A percentile compares a stretch with the other conserved stretches of the same genome.
Evolutionary conservation across 768 basidiomycete species (phyloP).

Genomic region (Phylloporus scabripes): DNA sequence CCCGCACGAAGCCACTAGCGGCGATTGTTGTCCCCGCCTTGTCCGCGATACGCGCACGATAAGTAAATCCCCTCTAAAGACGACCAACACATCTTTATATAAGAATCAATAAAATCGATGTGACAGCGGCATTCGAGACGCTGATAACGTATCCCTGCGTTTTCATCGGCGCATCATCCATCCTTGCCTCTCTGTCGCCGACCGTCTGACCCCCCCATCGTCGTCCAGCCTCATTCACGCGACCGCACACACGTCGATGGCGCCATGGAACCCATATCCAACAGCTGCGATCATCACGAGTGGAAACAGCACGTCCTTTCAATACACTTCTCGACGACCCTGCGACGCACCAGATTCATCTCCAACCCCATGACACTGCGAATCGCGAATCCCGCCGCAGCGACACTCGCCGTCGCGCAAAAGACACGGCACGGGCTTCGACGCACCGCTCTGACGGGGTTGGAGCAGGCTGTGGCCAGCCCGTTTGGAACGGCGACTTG

Average conservation of each 20-base stretch:
- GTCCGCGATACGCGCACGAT: conserved; percentile 1
- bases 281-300: neutral
- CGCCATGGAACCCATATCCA: neutral
- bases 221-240: neutral
- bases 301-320: neutral
- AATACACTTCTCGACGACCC: neutral
- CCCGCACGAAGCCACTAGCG: neutral
- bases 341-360: neutral
- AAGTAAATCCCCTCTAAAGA: neutral
- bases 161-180: neutral
- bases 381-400: neutral
- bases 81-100: neutral
- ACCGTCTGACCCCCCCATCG: neutral
- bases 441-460: neutral
- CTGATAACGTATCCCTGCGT: conserved; percentile 1
- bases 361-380: neutral
- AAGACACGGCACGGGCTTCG: neutral
- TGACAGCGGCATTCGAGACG: neutral
- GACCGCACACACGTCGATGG: neutral
- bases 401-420: neutral
- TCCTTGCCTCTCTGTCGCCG: no score
- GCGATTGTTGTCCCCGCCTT: neutral
- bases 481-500: conserved; percentile 1
- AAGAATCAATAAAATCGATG: neutral
- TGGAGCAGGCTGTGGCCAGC: neutral